phyloP scores from a whole-genome alignment of 2,329 filamentous ascomycete species.

The Atkinsonella hypoxylon region DNA sequence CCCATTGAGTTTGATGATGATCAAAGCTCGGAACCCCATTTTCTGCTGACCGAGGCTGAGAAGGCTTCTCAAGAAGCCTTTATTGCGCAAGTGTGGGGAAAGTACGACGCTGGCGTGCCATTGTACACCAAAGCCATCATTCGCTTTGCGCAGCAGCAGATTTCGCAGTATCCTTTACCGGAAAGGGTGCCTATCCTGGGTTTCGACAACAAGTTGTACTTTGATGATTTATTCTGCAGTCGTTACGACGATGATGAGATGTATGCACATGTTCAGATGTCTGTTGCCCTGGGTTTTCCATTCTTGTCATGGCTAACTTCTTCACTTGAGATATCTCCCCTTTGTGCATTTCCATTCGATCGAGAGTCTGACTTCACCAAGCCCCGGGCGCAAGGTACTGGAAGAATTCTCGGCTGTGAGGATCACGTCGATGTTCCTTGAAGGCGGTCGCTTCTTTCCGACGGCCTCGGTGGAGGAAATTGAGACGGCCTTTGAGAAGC shows the following conservation, averaged over 20 bases:
- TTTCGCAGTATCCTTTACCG: background rate
- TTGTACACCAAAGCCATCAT: slow-evolving; percentile 4
- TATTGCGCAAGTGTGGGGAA: background rate
- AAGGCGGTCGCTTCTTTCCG: background rate
- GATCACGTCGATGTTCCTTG: background rate
- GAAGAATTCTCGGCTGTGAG: background rate
- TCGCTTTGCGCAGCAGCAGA: slow-evolving; percentile 1
- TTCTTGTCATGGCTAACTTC: background rate
- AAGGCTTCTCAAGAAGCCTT: background rate
- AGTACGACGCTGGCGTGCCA: slow-evolving; percentile 4
- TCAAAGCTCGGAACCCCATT: background rate
- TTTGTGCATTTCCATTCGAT: background rate
- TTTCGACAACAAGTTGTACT: slow-evolving; percentile 1
- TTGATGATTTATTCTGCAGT: background rate
- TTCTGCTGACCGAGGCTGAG: background rate
- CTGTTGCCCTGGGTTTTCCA: too few relatives aligned
- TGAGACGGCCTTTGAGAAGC: background rate
- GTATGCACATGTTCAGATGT: too few relatives aligned
- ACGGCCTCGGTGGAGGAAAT: background rate
- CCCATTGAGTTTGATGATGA: background rate
- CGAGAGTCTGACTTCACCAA: background rate
- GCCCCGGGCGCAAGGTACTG: background rate
- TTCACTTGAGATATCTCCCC: background rate
- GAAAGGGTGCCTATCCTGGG: background rate
- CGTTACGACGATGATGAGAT: background rate